Evolutionary conservation across 2,329 filamentous ascomycete species (phyloP).

Genomic region (Beauveria pseudobassiana): DNA sequence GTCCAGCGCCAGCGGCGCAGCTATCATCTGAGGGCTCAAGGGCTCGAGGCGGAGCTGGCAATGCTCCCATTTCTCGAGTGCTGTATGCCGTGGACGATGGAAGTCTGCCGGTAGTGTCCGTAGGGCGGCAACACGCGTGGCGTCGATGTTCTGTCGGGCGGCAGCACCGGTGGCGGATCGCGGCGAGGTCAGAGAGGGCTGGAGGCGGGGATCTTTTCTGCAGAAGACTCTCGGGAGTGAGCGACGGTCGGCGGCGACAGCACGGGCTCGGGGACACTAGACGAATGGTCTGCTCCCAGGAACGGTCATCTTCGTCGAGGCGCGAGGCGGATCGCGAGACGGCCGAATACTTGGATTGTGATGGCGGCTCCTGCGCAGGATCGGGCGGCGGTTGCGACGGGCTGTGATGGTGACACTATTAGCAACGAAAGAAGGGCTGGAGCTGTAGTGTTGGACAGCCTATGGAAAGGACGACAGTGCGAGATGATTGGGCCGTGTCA

Average conservation of each 20-base stretch:
- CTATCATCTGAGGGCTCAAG: slow-evolving; percentile 79
- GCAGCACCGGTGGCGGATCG: slow-evolving; percentile 4
- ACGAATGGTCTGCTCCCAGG: slow-evolving; percentile 11
- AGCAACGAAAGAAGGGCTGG: background rate
- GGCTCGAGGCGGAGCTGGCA: slow-evolving; percentile 71
- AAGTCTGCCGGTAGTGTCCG: slow-evolving; percentile 91
- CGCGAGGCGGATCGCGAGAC: slow-evolving; percentile 9
- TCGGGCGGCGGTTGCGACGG: slow-evolving; percentile 9
- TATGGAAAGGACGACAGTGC: background rate
- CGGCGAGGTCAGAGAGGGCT: slow-evolving; percentile 6
- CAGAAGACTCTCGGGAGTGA: slow-evolving; percentile 11
- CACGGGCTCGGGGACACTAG: slow-evolving; percentile 7
- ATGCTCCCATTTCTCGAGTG: slow-evolving; percentile 87
- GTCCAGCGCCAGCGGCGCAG: slow-evolving; percentile 54
- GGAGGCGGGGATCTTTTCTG: slow-evolving; percentile 7
- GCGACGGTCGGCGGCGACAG: background rate
- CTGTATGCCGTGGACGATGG: slow-evolving; percentile 93
- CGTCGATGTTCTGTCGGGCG: slow-evolving; percentile 26
- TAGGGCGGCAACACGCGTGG: slow-evolving; percentile 48
- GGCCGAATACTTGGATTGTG: background rate
- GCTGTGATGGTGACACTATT: background rate
- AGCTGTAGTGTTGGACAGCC: background rate
- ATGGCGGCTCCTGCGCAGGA: slow-evolving; percentile 1
- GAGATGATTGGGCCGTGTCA: background rate
- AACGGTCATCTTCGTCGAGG: slow-evolving; percentile 9